Evolutionary conservation across 2,329 filamentous ascomycete genomes (phyloP).

Genomic region (Fusarium citri): DNA sequence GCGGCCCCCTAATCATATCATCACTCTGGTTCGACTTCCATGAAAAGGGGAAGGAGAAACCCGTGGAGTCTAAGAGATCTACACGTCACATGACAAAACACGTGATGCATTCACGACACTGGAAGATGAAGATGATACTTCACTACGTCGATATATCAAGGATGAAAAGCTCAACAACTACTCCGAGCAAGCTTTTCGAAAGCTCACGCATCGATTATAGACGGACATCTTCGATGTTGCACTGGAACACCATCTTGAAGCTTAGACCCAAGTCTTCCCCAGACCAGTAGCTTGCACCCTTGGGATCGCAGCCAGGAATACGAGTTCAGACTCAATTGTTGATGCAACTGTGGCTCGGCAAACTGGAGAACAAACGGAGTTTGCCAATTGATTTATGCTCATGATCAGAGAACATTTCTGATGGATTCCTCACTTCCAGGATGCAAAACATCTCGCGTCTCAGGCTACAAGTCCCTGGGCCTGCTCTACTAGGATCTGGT

Average conservation of each 20-base stretch:
- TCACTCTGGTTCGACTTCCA: not conserved
- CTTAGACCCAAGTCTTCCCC: not conserved
- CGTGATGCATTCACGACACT: not conserved
- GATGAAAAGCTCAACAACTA: not conserved
- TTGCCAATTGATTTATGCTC: not conserved
- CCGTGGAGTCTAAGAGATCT: slow-evolving; percentile 3
- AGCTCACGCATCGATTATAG: not conserved
- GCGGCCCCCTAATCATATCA: slow-evolving; percentile 15
- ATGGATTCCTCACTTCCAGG: not conserved
- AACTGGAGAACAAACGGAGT: not conserved
- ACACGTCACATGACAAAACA: slow-evolving; percentile 19
- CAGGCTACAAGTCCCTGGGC: slow-evolving; percentile 10
- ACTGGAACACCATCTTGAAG: not conserved
- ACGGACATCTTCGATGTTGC: not conserved
- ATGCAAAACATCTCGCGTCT: slow-evolving; percentile 22
- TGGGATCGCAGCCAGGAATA: slow-evolving; percentile 4
- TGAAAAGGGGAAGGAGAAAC: slow-evolving; percentile 22
- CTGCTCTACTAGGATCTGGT: not conserved
- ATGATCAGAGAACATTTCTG: not conserved
- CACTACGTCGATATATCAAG: not conserved
- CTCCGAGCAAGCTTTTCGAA: not conserved
- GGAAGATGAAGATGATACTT: not conserved
- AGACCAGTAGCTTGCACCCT: not conserved
- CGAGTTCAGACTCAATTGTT: not conserved
- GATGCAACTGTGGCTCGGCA: not conserved